These are phyloP conservation scores for Globisporangium sylvaticum DNA, from an alignment of 352 stramenopile species.

Conservation along the genomic window DNA sequence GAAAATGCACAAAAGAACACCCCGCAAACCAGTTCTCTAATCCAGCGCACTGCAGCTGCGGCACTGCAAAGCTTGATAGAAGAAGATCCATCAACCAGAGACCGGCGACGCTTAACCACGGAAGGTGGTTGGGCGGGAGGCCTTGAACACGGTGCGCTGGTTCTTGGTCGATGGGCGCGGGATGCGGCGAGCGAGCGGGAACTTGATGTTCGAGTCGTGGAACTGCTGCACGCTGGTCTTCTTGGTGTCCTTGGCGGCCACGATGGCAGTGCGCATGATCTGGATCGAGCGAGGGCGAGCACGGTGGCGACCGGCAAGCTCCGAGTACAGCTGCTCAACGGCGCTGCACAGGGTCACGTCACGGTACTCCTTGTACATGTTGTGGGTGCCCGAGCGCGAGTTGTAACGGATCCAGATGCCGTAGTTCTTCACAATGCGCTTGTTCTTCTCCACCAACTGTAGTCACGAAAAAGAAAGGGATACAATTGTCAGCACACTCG, in stretches of 20 bases:
- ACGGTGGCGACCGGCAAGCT: constrained; percentile 98
- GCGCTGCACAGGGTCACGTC: constrained; percentile 96
- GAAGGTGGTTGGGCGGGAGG: constrained; percentile 96
- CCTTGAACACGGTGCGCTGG: constrained; percentile 95
- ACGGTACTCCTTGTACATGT: constrained; percentile 99
- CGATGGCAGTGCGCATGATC: constrained; percentile 98
- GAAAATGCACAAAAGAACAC: not conserved
- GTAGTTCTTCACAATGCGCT: constrained; percentile 99
- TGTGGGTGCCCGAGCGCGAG: constrained; percentile 99
- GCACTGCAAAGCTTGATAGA: not conserved
- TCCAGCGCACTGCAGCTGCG: not conserved
- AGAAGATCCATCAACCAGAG: not conserved
- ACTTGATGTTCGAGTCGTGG: constrained; percentile 96
- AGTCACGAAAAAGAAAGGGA: not conserved
- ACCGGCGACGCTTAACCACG: constrained; percentile 89
- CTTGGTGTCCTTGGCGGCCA: constrained; percentile 95
- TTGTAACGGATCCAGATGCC: constrained; percentile 99
- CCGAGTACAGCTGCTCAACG: constrained; percentile 98
- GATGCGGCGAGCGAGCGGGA: constrained; percentile 97
- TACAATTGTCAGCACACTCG: not conserved
- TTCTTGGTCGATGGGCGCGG: constrained; percentile 92
- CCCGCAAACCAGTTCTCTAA: not conserved
- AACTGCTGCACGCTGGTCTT: constrained; percentile 97
- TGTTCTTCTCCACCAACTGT: constrained; percentile 97
- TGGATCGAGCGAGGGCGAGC: constrained; percentile 97